These are phyloP conservation scores for Hansfordia pulvinata DNA, from an alignment of 2,329 filamentous ascomycete genomes.

Conservation along the genomic window DNA sequence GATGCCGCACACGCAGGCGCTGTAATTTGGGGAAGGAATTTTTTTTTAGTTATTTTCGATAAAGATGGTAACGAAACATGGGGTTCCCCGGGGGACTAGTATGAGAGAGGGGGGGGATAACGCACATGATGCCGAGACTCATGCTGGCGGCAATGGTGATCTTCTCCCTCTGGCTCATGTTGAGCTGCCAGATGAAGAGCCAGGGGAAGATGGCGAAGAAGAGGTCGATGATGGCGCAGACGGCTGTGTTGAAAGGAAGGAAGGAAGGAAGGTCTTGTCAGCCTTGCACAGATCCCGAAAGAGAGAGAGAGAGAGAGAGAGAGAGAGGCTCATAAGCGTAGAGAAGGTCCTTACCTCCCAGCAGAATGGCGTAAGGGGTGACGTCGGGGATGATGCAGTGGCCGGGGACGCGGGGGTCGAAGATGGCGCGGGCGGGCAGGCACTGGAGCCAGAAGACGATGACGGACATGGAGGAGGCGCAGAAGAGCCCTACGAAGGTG, in stretches of 20 bases:
- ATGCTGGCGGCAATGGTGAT: conserved; percentile 4
- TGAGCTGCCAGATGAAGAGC: conserved; percentile 6
- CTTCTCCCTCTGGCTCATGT: conserved; percentile 2
- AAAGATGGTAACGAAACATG: no score
- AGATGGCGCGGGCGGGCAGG: no score
- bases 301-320: no score
- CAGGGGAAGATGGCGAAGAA: conserved; percentile 5
- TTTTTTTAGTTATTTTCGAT: no score
- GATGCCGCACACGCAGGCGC: background rate
- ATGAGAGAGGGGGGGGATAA: background rate
- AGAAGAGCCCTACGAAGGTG: conserved; percentile 1
- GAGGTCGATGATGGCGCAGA: conserved; percentile 4
- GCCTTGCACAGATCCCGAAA: no score
- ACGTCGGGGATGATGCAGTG: background rate
- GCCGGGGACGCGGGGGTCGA: no score
- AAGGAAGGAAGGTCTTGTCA: no score
- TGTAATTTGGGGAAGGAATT: background rate
- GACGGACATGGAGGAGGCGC: conserved; percentile 1
- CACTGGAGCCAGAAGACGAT: conserved; percentile 5
- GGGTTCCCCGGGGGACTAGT: no score
- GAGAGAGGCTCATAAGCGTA: no score
- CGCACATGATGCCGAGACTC: conserved; percentile 3
- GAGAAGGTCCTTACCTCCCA: no score
- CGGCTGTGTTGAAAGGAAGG: no score
- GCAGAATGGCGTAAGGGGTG: background rate